Conservation (phyloP, 2,329 filamentous ascomycete genomes). For the Pestalotiopsis sp. region DNA sequence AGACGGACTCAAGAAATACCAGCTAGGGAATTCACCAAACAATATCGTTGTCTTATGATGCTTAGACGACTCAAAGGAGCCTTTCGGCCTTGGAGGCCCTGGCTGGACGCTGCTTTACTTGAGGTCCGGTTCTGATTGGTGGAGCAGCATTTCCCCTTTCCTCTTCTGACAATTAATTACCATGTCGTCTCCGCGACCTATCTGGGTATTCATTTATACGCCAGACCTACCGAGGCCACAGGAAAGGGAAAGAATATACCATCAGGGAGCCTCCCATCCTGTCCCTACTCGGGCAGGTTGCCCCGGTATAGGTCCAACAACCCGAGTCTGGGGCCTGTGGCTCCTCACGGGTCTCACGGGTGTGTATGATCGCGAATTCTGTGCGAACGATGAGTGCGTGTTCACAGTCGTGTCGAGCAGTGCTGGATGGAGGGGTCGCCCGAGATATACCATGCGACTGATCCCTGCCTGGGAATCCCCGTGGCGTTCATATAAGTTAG, state of each 20-base stretch:
- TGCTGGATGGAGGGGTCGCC: background rate
- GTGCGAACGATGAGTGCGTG: too few species aligned
- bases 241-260: background rate
- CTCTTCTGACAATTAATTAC: background rate
- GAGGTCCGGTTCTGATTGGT: background rate
- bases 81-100: background rate
- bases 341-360: background rate
- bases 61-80: background rate
- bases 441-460: background rate
- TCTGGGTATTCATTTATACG: too few species aligned
- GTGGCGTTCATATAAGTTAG: constrained; percentile 4
- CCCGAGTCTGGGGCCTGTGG: background rate
- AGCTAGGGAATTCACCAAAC: too few species aligned
- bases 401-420: background rate
- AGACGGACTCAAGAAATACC: too few species aligned
- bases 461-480: background rate
- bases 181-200: background rate
- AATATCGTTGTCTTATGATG: too few species aligned
- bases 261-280: background rate
- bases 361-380: too few species aligned
- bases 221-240: too few species aligned
- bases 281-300: background rate
- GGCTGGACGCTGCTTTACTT: background rate
- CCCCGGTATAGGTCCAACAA: background rate
- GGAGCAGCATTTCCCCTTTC: constrained; percentile 6